phyloP scores from a whole-genome alignment of 108 stramenopile species.

The Cyclotella atomus region DNA sequence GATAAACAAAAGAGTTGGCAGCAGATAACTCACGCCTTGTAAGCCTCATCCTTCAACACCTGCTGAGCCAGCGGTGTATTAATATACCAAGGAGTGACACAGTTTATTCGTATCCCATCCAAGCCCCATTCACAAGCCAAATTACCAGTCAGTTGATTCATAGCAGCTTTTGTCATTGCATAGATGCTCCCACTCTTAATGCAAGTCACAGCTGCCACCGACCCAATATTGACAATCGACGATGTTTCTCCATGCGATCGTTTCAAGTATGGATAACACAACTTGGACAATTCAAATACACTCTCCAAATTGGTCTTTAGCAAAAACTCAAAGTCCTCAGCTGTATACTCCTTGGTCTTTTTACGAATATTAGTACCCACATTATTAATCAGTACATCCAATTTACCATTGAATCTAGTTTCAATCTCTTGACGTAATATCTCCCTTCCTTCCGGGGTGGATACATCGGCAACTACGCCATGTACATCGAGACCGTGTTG shows the following conservation, averaged over 20 bases:
- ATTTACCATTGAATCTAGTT: constrained; percentile 40
- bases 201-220: constrained; percentile 90
- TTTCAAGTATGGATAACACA: constrained; percentile 71
- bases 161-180: constrained; percentile 91
- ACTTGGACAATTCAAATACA: constrained; percentile 75
- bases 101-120: constrained; percentile 90
- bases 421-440: constrained; percentile 53
- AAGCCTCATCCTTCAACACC: constrained; percentile 78
- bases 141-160: constrained; percentile 93
- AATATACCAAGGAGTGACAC: constrained; percentile 89
- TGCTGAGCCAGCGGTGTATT: constrained; percentile 89
- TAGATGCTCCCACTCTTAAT: constrained; percentile 88
- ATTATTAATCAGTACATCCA: constrained; percentile 96
- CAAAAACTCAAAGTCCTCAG: constrained; percentile 80
- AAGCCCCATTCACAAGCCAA: constrained; percentile 91
- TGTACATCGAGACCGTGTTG: constrained; percentile 64
- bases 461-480: constrained; percentile 76
- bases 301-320: constrained; percentile 88
- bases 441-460: constrained; percentile 66
- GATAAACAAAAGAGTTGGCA: neutral
- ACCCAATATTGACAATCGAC: constrained; percentile 92
- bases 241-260: constrained; percentile 51
- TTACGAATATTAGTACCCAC: constrained; percentile 96
- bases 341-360: constrained; percentile 83
- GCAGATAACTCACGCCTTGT: constrained; percentile 52